Evolutionary conservation across 768 basidiomycete genomes (phyloP).

Genomic region (Dioszegia crocea): DNA sequence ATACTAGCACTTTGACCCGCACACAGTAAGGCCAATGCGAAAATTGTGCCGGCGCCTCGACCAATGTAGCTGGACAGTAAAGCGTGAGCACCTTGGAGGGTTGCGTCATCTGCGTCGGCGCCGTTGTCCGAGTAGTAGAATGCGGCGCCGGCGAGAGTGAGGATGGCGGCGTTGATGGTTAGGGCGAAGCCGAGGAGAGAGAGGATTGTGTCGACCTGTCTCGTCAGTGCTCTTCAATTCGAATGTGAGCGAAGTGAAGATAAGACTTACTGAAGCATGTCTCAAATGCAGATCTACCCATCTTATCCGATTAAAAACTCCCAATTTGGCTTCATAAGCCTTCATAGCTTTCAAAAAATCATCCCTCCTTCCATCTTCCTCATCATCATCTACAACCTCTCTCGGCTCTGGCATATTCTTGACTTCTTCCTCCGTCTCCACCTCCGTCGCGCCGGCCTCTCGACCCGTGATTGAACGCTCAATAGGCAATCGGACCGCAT

Average conservation of each 20-base stretch:
- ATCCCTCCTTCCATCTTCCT: constrained; percentile 9
- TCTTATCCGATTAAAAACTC: constrained; percentile 45
- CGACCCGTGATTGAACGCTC: background rate
- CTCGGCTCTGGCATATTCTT: background rate
- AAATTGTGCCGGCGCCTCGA: constrained; percentile 74
- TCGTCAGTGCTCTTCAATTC: too few species aligned
- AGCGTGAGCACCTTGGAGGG: constrained; percentile 76
- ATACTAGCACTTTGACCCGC: constrained; percentile 85
- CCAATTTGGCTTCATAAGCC: constrained; percentile 36
- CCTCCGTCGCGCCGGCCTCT: background rate
- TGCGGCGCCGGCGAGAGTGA: constrained; percentile 75
- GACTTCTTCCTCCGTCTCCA: constrained; percentile 2
- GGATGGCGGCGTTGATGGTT: constrained; percentile 74
- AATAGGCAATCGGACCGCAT: constrained; percentile 1
- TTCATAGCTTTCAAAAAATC: constrained; percentile 21
- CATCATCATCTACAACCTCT: constrained; percentile 1
- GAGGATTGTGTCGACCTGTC: constrained; percentile 59
- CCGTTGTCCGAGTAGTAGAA: constrained; percentile 59
- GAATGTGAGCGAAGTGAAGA: background rate
- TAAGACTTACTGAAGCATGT: constrained; percentile 46
- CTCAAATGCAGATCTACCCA: constrained; percentile 46
- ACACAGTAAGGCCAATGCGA: constrained; percentile 78
- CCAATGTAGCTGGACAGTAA: constrained; percentile 68
- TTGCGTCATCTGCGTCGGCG: constrained; percentile 58
- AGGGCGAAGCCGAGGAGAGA: constrained; percentile 76